phyloP scores from a whole-genome alignment of 441 rosid genomes.

The Eutrema salsugineum region DNA sequence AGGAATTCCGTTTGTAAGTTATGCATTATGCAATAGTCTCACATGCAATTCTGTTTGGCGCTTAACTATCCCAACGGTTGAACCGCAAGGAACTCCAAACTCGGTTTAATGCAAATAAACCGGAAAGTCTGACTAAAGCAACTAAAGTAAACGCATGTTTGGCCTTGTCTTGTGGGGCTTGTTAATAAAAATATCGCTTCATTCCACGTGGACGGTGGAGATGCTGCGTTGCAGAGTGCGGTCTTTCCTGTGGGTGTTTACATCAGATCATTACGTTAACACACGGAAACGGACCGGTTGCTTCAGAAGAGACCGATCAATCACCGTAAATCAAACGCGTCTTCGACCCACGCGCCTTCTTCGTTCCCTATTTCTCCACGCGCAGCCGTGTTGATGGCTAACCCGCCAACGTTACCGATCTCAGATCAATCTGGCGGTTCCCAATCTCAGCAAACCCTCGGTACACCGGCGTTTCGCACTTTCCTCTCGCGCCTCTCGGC shows the following conservation, averaged over 20 bases:
- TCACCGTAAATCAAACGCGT: not conserved
- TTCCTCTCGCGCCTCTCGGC: slow-evolving; percentile 56
- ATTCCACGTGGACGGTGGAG: slow-evolving; percentile 24
- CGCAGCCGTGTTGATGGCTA: slow-evolving; percentile 26
- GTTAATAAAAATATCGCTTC: too few relatives aligned
- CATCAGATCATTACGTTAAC: slow-evolving; percentile 15
- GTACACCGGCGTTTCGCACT: slow-evolving; percentile 50
- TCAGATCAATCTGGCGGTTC: slow-evolving; percentile 23
- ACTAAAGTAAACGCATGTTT: too few relatives aligned
- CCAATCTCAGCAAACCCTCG: slow-evolving; percentile 49
- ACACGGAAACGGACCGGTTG: not conserved
- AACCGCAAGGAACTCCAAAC: slow-evolving; percentile 4
- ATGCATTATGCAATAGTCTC: slow-evolving; percentile 4
- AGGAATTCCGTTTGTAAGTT: slow-evolving; percentile 13
- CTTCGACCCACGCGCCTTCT: slow-evolving; percentile 13
- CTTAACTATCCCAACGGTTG: slow-evolving; percentile 23
- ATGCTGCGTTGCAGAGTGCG: not conserved
- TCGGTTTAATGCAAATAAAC: too few relatives aligned
- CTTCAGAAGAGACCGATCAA: not conserved
- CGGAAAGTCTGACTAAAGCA: too few relatives aligned
- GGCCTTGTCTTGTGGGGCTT: slow-evolving; percentile 1
- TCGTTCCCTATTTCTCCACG: slow-evolving; percentile 7
- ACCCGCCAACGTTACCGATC: slow-evolving; percentile 24
- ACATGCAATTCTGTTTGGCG: slow-evolving; percentile 25
- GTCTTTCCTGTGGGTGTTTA: not conserved